Conservation (phyloP, 2,329 filamentous ascomycete species). For the Fusarium sp. region DNA sequence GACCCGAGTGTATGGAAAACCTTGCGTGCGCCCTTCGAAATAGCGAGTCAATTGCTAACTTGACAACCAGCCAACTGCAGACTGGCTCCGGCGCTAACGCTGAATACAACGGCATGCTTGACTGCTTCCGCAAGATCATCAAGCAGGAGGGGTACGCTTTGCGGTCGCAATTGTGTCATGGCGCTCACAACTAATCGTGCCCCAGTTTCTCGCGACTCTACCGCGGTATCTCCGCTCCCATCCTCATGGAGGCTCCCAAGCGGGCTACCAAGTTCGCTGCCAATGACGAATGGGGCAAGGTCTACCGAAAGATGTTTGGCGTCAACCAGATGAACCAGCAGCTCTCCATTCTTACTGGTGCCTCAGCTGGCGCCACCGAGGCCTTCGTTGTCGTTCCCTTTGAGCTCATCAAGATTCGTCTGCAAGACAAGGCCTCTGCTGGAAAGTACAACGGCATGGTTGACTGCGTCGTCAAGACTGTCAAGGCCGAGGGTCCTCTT, state of each 20-base stretch:
- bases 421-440: conserved; percentile 94
- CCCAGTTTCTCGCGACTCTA: conserved; percentile 86
- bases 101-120: conserved; percentile 97
- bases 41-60: conserved; percentile 32
- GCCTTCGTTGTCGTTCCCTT: conserved; percentile 97
- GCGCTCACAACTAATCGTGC: conserved; percentile 30
- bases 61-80: conserved; percentile 78
- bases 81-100: conserved; percentile 75
- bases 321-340: conserved; percentile 88
- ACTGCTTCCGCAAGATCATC: conserved; percentile 98
- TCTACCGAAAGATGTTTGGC: conserved; percentile 90
- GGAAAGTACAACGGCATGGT: conserved; percentile 86
- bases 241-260: conserved; percentile 95
- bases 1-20: conserved; percentile 82
- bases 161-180: conserved; percentile 12
- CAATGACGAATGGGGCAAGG: conserved; percentile 97
- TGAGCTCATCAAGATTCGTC: conserved; percentile 96
- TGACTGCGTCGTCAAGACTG: conserved; percentile 82
- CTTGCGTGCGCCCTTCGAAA: conserved; percentile 28
- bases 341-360: conserved; percentile 91
- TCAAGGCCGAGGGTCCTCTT: conserved; percentile 82
- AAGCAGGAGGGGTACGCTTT: conserved; percentile 84
- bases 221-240: conserved; percentile 93
- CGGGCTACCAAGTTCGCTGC: conserved; percentile 98
- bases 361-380: conserved; percentile 93